Evolutionary conservation across 2,329 filamentous ascomycete genomes (phyloP), one percentile per base, ranked within the genome.

Genomic region (Aspergillus brasiliensis): DNA sequence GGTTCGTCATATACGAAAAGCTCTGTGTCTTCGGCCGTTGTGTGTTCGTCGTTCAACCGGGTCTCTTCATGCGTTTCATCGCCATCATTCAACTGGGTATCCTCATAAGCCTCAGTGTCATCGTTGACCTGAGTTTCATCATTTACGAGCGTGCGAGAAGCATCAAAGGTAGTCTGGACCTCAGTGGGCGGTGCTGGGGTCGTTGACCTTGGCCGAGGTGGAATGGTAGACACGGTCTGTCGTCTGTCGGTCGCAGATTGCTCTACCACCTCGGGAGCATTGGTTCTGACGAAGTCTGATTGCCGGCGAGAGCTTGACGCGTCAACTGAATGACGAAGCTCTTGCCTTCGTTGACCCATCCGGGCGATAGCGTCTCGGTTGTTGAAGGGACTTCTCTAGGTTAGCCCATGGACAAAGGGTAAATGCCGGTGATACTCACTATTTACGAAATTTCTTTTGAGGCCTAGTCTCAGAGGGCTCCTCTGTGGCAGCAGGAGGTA

Each of bases 401-500:
- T 51, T 60, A 57, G 53, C 37, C 25, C 31, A 46, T 28, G 7
- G 21, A 51, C 10, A 46, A 19, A 48, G 10, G 21, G 5, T 13
- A 23, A 8, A 44, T 5, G 4, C 5, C 5, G 31, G 8, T 11
- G 11, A 47, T 34, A 61, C 66, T 61, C 47, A 68, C 61, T 56
- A 51, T 58, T 60, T 65, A 15, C 47, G 57, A 27, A 62, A 63
- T n/a, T 60, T 63, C 34, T 67, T 63, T 37, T 59, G 62, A 31
- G 62, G 59, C 8, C 23, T 38, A 25, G 53, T 51, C 23, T 23
- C 17, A 1, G 31, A 25, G 6, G 28, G 27, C 25, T 31, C 7
- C 11, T 15, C 28, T n/a, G 44, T 28, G 17, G 52, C 31, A 17
- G 15, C 2, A 42, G 23, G 11, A 11, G 37, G n/a, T 23, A 21